phyloP scores from a whole-genome alignment of 2,329 filamentous ascomycete genomes.

The Colletotrichum trifolii region DNA sequence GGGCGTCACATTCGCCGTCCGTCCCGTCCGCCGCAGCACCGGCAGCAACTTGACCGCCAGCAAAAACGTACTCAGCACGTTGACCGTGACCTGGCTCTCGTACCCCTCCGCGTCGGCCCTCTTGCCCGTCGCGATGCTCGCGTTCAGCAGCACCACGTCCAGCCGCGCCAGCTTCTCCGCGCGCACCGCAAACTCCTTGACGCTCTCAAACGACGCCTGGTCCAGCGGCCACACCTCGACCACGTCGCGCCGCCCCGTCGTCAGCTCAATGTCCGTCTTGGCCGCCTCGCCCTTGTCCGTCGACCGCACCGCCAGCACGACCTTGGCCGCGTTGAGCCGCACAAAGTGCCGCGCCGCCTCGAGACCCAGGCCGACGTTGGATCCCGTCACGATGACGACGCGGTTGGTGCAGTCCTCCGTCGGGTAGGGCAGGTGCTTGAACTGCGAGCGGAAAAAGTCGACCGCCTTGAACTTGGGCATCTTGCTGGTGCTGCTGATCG shows the following conservation, averaged over 20 bases:
- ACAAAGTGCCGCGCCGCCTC: slow-evolving; percentile 55
- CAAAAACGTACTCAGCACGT: slow-evolving; percentile 59
- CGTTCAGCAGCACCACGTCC: slow-evolving; percentile 52
- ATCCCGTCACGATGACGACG: slow-evolving; percentile 55
- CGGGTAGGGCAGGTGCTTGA: slow-evolving; percentile 45
- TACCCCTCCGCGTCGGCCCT: slow-evolving; percentile 48
- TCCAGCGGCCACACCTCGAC: slow-evolving; percentile 59
- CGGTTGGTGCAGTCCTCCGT: slow-evolving; percentile 47
- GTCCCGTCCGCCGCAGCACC: slow-evolving; percentile 49
- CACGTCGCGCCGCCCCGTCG: slow-evolving; percentile 31
- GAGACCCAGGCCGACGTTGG: slow-evolving; percentile 54
- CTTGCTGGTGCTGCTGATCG: neutral
- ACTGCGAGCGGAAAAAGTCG: slow-evolving; percentile 38
- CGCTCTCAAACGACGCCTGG: slow-evolving; percentile 44
- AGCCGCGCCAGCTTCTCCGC: slow-evolving; percentile 46
- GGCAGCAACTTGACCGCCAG: slow-evolving; percentile 57
- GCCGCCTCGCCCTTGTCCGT: slow-evolving; percentile 55
- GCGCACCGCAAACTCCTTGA: slow-evolving; percentile 48
- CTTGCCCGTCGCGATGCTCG: slow-evolving; percentile 41
- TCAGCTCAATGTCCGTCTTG: slow-evolving; percentile 44
- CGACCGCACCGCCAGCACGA: slow-evolving; percentile 56
- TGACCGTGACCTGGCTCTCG: slow-evolving; percentile 57
- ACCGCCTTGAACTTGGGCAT: slow-evolving; percentile 22
- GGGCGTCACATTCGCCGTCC: slow-evolving; percentile 46
- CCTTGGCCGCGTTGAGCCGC: slow-evolving; percentile 50